A percentile compares a stretch with the other conserved stretches of the same genome.
Evolutionary conservation across 1,284 basidiomycete species (phyloP).

Genomic region (Pyrrhoderma lamaoense): DNA sequence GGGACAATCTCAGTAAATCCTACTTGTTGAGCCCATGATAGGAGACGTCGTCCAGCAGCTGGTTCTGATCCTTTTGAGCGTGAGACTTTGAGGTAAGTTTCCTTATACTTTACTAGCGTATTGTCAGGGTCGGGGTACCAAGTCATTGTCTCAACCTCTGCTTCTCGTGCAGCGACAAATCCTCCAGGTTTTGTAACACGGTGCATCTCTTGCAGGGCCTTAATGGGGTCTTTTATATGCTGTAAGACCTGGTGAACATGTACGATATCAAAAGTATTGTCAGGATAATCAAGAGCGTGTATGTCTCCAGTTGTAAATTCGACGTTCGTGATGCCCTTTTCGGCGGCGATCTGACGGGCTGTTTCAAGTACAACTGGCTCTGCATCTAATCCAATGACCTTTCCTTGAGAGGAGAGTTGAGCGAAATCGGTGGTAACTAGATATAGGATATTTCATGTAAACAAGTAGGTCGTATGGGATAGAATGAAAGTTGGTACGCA

Average conservation of each 20-base stretch:
- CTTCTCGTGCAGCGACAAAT: slow-evolving; percentile 35
- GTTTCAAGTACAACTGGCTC: slow-evolving; percentile 25
- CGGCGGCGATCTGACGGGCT: slow-evolving; percentile 27
- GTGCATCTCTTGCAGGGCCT: slow-evolving; percentile 36
- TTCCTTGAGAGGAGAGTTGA: slow-evolving; percentile 31
- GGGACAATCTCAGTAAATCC: slow-evolving; percentile 27
- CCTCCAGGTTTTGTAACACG: slow-evolving; percentile 37
- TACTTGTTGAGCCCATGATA: slow-evolving; percentile 27
- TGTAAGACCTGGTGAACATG: slow-evolving; percentile 40
- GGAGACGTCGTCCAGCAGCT: slow-evolving; percentile 25
- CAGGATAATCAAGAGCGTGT: slow-evolving; percentile 28
- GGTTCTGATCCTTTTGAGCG: slow-evolving; percentile 27
- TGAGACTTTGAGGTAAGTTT: slow-evolving; percentile 24
- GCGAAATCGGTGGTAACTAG: slow-evolving; percentile 34
- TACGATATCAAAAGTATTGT: slow-evolving; percentile 37
- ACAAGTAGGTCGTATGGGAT: no score
- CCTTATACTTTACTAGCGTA: slow-evolving; percentile 23
- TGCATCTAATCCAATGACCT: slow-evolving; percentile 35
- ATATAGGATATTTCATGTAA: no score
- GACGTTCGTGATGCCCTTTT: slow-evolving; percentile 28
- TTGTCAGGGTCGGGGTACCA: slow-evolving; percentile 29
- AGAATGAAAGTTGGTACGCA: no score
- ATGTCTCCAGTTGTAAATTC: slow-evolving; percentile 30
- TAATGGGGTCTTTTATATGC: slow-evolving; percentile 34
- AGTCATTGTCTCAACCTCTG: slow-evolving; percentile 25